phyloP scores from a whole-genome alignment of 257 asterid genomes.

The Solanum tarijense region DNA sequence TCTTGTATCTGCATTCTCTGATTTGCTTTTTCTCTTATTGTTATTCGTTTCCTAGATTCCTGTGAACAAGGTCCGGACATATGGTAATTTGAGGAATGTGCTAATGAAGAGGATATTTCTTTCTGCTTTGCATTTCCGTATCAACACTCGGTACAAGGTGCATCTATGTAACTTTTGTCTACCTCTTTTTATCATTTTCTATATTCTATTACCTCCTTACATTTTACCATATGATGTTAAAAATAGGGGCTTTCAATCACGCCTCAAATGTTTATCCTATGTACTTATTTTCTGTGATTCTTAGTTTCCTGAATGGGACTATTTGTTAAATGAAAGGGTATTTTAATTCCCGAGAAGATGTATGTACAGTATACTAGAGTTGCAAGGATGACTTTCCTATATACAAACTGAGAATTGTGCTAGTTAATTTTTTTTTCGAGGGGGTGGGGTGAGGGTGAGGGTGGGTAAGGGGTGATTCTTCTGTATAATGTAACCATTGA shows the following conservation, averaged over 20 bases:
- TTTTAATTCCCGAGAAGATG: neutral
- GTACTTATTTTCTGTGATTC: neutral
- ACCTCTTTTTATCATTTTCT: neutral
- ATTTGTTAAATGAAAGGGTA: neutral
- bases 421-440: neutral
- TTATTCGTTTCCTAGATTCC: slow-evolving; percentile 62
- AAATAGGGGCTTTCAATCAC: neutral
- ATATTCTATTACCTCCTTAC: neutral
- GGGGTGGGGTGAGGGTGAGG: neutral
- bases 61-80: slow-evolving; percentile 80
- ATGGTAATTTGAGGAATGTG: slow-evolving; percentile 78
- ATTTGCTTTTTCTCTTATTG: neutral
- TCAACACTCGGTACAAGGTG: slow-evolving; percentile 97
- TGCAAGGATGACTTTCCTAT: neutral
- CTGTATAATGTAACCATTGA: neutral
- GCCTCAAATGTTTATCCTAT: neutral
- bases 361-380: neutral
- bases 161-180: neutral
- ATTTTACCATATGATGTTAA: neutral
- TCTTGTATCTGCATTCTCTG: neutral
- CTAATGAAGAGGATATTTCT: slow-evolving; percentile 99
- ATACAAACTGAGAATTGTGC: neutral
- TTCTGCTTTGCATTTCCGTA: slow-evolving; percentile 97
- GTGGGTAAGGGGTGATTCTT: neutral
- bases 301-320: neutral